phyloP scores from a whole-genome alignment of 2,329 filamentous ascomycete species.

The Diplocarpon mali region DNA sequence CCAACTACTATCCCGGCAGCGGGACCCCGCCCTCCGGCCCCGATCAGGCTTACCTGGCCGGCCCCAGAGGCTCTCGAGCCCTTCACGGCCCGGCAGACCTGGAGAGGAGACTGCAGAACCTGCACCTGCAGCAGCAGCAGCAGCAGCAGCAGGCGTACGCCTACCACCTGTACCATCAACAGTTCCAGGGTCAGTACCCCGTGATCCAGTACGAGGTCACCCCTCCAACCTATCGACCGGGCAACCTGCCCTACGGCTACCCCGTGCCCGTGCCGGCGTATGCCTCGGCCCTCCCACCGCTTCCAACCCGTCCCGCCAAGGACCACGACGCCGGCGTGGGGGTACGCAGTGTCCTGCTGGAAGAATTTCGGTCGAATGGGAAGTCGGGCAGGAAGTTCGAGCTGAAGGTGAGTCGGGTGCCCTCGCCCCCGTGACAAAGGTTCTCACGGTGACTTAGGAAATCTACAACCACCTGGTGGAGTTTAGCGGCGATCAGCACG shows the following conservation, averaged over 20 bases:
- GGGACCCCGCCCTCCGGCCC: conserved; percentile 21
- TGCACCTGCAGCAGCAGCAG: conserved; percentile 19
- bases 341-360: conserved; percentile 60
- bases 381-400: conserved; percentile 68
- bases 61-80: conserved; percentile 21
- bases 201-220: conserved; percentile 31
- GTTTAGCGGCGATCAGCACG: conserved; percentile 91
- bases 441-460: conserved; percentile 38
- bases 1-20: conserved; percentile 22
- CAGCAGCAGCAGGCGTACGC: conserved; percentile 24
- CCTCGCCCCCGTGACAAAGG: background rate
- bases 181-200: conserved; percentile 31
- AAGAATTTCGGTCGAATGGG: conserved; percentile 66
- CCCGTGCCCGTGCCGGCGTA: conserved; percentile 24
- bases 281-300: conserved; percentile 10
- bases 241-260: conserved; percentile 28
- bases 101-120: conserved; percentile 22
- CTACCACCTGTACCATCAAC: conserved; percentile 29
- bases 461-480: conserved; percentile 83
- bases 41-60: conserved; percentile 23
- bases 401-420: conserved; percentile 46
- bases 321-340: conserved; percentile 33
- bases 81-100: conserved; percentile 21
- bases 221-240: conserved; percentile 28
- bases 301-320: conserved; percentile 25